These are phyloP conservation scores for Coelastrella sp. DNA, from an alignment of 139 green algal genomes.

Conservation along the genomic window DNA sequence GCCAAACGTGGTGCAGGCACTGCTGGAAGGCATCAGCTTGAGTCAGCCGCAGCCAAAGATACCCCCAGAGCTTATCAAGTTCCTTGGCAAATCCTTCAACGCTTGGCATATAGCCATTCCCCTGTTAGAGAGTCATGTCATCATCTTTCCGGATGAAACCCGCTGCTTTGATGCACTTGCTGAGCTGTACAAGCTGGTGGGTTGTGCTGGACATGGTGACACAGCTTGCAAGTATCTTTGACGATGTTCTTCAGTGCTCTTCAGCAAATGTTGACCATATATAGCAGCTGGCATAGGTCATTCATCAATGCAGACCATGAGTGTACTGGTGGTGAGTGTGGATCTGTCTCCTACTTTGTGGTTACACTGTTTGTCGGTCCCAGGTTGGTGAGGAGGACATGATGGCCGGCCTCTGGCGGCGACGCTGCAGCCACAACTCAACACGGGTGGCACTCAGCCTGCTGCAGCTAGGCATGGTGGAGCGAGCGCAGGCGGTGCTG, in stretches of 20 bases:
- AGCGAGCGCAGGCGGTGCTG: conserved; percentile 82
- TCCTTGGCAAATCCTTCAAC: conserved; percentile 96
- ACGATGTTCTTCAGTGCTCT: background rate
- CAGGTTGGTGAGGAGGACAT: conserved; percentile 91
- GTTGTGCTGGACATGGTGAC: background rate
- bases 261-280: background rate
- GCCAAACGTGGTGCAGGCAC: conserved; percentile 93
- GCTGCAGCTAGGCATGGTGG: conserved; percentile 90
- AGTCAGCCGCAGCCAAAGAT: conserved; percentile 99
- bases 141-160: conserved; percentile 93
- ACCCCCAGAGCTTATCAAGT: conserved; percentile 97
- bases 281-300: too few relatives aligned
- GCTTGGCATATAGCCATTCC: conserved; percentile 97
- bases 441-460: conserved; percentile 67
- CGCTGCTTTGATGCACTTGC: conserved; percentile 92
- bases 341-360: background rate
- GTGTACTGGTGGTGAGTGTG: background rate
- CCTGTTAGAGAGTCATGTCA: conserved; percentile 96
- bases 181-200: conserved; percentile 86
- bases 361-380: too few relatives aligned
- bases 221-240: background rate
- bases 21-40: conserved; percentile 94
- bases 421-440: conserved; percentile 48
- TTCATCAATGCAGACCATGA: background rate
- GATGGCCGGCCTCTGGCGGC: conserved; percentile 89